phyloP scores from a whole-genome alignment of 306 rosid species.

The Pyrus communis region DNA sequence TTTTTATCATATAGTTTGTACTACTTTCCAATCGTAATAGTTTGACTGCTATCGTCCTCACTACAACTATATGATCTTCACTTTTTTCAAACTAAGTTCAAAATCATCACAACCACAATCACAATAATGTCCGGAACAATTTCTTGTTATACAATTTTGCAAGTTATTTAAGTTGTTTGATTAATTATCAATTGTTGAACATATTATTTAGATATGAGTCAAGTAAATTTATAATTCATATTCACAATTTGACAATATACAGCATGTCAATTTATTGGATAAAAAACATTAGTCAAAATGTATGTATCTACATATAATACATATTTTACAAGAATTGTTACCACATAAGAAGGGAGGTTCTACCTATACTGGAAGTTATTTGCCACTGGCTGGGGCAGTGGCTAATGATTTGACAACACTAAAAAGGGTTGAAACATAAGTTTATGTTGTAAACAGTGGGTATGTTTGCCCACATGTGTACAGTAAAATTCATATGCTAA shows the following conservation, averaged over 20 bases:
- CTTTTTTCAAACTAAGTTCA: neutral
- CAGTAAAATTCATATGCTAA: too few relatives aligned
- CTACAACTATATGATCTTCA: neutral
- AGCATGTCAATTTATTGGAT: neutral
- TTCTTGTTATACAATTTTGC: neutral
- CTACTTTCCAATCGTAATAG: neutral
- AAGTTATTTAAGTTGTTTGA: neutral
- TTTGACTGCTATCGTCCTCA: neutral
- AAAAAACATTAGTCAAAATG: neutral
- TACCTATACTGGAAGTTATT: neutral
- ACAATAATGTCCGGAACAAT: neutral
- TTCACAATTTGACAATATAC: neutral
- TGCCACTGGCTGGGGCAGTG: neutral
- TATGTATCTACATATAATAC: neutral
- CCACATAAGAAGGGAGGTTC: neutral
- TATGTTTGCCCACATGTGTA: too few relatives aligned
- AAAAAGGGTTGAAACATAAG: constrained; percentile 9
- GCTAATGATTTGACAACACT: constrained; percentile 68
- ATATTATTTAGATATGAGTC: too few relatives aligned
- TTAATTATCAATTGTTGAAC: neutral
- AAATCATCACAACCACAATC: neutral
- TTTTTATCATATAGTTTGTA: neutral
- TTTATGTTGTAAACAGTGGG: too few relatives aligned
- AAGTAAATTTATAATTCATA: too few relatives aligned
- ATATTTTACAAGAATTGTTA: neutral